A percentile compares a stretch with the other conserved stretches of the same genome.
These are phyloP conservation scores for Dacryopinax spathularia DNA, from an alignment of 768 basidiomycete species.

Conservation along the genomic window DNA sequence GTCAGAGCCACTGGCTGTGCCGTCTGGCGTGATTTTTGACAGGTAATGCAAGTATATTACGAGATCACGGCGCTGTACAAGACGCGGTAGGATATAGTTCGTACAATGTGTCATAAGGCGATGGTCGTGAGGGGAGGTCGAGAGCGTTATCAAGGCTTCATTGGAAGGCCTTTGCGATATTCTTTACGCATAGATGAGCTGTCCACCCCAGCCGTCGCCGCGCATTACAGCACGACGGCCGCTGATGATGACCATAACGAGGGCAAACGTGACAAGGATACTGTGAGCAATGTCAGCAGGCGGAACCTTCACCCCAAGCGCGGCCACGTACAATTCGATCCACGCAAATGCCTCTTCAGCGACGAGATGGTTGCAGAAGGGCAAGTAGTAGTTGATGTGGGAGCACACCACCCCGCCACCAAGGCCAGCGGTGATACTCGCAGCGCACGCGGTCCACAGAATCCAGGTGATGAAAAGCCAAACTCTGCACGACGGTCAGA, in stretches of 20 bases:
- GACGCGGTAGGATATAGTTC: no score
- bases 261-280: conserved; percentile 47
- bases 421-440: conserved; percentile 49
- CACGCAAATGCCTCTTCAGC: conserved; percentile 63
- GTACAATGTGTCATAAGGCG: not conserved
- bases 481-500: not conserved
- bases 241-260: conserved; percentile 45
- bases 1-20: no score
- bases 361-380: conserved; percentile 64
- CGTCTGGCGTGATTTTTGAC: no score
- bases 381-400: conserved; percentile 28
- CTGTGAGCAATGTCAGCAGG: conserved; percentile 24
- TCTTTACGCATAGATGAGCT: conserved; percentile 27
- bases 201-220: conserved; percentile 53
- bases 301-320: not conserved
- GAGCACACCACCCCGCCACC: conserved; percentile 62
- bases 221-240: conserved; percentile 44
- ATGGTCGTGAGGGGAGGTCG: not conserved
- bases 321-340: conserved; percentile 45
- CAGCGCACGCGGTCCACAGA: conserved; percentile 61
- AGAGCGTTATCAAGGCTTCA: no score
- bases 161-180: no score
- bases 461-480: conserved; percentile 62
- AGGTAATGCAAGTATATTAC: no score
- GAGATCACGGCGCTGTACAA: no score